Evolutionary conservation across 2,329 filamentous ascomycete genomes (phyloP), one percentile per base, ranked within the genome.

Genomic region (Tolypocladium pustulatum): DNA sequence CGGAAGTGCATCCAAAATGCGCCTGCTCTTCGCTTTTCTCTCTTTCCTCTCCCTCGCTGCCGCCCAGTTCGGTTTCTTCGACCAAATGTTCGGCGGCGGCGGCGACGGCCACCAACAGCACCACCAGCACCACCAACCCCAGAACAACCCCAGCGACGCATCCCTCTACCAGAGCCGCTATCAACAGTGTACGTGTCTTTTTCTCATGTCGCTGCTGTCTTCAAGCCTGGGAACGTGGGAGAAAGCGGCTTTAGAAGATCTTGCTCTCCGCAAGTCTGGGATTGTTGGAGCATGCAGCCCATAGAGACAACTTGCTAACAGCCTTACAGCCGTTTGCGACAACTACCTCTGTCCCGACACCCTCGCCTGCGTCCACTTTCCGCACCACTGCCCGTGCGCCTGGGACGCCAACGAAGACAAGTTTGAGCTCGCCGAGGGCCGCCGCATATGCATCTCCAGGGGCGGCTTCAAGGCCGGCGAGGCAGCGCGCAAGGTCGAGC

Each of bases 301-400:
- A 1, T 4, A 2, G 34, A 22, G 49, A n/a, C 49, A 34, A 10
- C 10, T 34, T n/a, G 40, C 60, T 61, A 40, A 62, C 43, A 8
- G 36, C 3, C 46, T 20, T 20, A 36, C 62, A 90, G 90, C 91
- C n/a, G 81, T 85, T 67, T 99, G 94, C 79, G 85, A 90, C 67
- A 92, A 93, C 66, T 99, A 97, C 72, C 86, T 99, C 58, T 99
- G 94, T 71, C 92, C 94, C 2, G 90, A 91, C 63, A 97, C 94
- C 0, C 83, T 99, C 61, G 89, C 92, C 40, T 99, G 94, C 77
- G 94, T 99, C 8, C 88, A 95, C 71, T 94, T 96, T 76, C 92
- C 94, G 1, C 93, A 97, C 72, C 94, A 99, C 75, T 99, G 94
- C 74, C 94, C 94, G 34, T 99, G 94, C 75, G 81, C 91, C 2